phyloP scores from a whole-genome alignment of 2,329 filamentous ascomycete genomes.

The Colletotrichum tabaci region DNA sequence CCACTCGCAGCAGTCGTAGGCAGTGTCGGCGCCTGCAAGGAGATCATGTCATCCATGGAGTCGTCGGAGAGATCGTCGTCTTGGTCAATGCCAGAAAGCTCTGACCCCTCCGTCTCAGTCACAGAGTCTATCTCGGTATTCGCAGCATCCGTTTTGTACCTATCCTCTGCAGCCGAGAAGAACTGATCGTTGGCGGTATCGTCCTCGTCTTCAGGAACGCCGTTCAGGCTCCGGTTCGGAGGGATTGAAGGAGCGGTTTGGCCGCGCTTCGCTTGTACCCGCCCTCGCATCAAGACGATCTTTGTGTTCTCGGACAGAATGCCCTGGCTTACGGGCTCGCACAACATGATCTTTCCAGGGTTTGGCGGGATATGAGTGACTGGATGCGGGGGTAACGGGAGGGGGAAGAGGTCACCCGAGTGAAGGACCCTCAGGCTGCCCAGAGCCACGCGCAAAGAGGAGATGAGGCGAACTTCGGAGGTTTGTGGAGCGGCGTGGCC shows the following conservation, averaged over 20 bases:
- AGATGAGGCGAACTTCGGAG: constrained; percentile 59
- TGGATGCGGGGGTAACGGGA: constrained; percentile 87
- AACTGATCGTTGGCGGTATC: constrained; percentile 93
- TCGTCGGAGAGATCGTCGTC: constrained; percentile 87
- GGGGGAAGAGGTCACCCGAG: constrained; percentile 81
- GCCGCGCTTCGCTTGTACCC: constrained; percentile 68
- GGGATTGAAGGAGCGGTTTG: constrained; percentile 62
- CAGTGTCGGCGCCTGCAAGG: constrained; percentile 83
- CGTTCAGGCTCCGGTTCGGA: constrained; percentile 69
- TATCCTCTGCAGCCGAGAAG: constrained; percentile 91
- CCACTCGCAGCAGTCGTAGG: constrained; percentile 85
- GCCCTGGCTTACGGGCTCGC: constrained; percentile 94
- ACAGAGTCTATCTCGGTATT: constrained; percentile 72
- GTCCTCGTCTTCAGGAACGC: constrained; percentile 76
- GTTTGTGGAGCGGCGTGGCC: constrained; percentile 50
- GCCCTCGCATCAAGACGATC: constrained; percentile 82
- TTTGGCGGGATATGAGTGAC: constrained; percentile 88
- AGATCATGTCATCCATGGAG: constrained; percentile 94
- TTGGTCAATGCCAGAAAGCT: constrained; percentile 75
- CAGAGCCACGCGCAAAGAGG: constrained; percentile 82
- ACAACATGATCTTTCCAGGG: constrained; percentile 90
- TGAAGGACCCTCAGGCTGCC: constrained; percentile 83
- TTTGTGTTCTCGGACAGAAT: constrained; percentile 83
- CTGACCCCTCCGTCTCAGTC: constrained; percentile 73
- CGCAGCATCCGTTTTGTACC: constrained; percentile 70